Percentiles rank a stretch among this genome's conserved stretches.
Evolutionary conservation across 352 stramenopile genomes (phyloP).

Genomic region (Phytopythium ostracodes): DNA sequence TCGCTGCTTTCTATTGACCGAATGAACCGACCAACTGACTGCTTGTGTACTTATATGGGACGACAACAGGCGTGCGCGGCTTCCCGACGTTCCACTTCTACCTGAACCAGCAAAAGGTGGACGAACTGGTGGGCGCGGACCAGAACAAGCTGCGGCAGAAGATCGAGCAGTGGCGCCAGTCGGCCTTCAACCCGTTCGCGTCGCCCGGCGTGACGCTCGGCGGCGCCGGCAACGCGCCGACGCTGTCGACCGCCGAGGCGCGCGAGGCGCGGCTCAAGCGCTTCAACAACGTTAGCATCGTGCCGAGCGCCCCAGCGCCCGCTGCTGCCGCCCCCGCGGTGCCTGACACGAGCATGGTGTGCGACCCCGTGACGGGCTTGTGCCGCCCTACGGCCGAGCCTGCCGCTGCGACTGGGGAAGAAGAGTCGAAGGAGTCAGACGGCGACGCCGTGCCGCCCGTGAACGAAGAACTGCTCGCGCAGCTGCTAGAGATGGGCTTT

Average conservation of each 20-base stretch:
- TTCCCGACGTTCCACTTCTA: constrained; percentile 93
- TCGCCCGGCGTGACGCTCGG: constrained; percentile 65
- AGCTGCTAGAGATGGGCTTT: constrained; percentile 87
- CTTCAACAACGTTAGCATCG: constrained; percentile 62
- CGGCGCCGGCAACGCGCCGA: constrained; percentile 13
- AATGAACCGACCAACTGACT: not conserved
- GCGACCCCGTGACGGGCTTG: constrained; percentile 55
- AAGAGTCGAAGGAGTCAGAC: constrained; percentile 25
- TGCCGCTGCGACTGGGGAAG: constrained; percentile 9
- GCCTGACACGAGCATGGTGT: constrained; percentile 54
- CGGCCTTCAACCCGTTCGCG: constrained; percentile 83
- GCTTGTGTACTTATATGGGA: not conserved
- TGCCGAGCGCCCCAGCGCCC: constrained; percentile 19
- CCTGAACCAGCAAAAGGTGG: constrained; percentile 82
- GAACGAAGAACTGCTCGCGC: constrained; percentile 60
- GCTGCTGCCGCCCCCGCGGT: constrained; percentile 15
- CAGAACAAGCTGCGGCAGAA: constrained; percentile 78
- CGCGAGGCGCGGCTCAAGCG: constrained; percentile 77
- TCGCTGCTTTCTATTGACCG: not conserved
- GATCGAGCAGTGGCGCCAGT: constrained; percentile 86
- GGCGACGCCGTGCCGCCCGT: constrained; percentile 46
- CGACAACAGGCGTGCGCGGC: constrained; percentile 47
- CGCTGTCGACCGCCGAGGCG: constrained; percentile 42
- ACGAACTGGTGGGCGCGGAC: constrained; percentile 85
- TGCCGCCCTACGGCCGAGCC: constrained; percentile 36